phyloP scores from a whole-genome alignment of 2,329 filamentous ascomycete genomes.

The Neopestalotiopsis clavispora region DNA sequence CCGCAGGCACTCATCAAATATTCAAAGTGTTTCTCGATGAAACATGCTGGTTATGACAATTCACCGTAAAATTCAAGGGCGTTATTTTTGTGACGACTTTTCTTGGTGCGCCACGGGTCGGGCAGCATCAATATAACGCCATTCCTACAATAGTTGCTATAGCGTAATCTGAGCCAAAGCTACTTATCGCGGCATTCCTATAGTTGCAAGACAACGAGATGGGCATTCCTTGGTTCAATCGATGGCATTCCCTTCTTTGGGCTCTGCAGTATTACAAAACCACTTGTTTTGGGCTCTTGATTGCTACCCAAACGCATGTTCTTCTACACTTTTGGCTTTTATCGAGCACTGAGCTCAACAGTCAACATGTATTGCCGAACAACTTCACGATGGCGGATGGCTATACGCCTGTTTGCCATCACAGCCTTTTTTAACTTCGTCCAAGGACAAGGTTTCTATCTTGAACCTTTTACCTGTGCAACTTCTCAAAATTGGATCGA shows the following conservation, averaged over 20 bases:
- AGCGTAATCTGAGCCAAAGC: not conserved
- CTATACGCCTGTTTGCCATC: not conserved
- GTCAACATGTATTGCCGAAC: not conserved
- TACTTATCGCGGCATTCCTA: not conserved
- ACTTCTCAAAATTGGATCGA: conserved; percentile 1
- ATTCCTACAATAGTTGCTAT: not conserved
- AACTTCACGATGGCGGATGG: not conserved
- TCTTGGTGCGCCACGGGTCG: not conserved
- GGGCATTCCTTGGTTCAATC: not conserved
- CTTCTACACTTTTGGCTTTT: not conserved
- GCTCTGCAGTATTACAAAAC: not conserved
- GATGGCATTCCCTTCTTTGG: not conserved
- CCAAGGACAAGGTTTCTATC: conserved; percentile 1
- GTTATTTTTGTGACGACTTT: not conserved
- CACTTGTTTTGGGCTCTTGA: not conserved
- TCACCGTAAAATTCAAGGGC: not conserved
- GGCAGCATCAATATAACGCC: not conserved
- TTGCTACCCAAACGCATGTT: not conserved
- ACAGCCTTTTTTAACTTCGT: not conserved
- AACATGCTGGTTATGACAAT: not conserved
- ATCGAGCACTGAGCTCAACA: not conserved
- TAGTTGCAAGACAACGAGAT: not conserved
- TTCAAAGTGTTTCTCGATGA: not conserved
- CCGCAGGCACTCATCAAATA: no score
- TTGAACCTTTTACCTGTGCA: not conserved